Evolutionary conservation across 192 early-diverging fungal genomes (phyloP), one percentile per base, ranked within the genome.

Genomic region (Phycomyces blakesleeanus): DNA sequence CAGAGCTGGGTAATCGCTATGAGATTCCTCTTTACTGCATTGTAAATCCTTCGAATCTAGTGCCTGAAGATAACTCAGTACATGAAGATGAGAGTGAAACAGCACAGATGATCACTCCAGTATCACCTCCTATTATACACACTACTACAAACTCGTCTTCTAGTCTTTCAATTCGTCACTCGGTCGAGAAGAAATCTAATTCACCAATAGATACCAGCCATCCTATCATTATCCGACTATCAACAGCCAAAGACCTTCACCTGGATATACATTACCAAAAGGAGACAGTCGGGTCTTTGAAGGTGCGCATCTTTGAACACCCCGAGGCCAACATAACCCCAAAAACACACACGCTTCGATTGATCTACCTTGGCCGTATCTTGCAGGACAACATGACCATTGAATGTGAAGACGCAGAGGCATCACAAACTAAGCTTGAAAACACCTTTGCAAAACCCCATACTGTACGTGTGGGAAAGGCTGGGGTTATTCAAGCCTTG

Each of bases 21-120:
- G 64, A 70, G 2, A 80, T 92, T 37, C 89, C 89, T 5, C 41
- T 73, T 29, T 90, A 81, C 68, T 93, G 91, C 59, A 41, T 91
- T 21, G 72, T 75, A 8, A 64, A 69, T 51, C 85, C 89, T 5
- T 59, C 70, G 18, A 90, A 90, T 60, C 63, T 89, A 2, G 54
- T 74, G 1, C 49, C 25, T 18, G 44, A 47, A 47, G 44, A 47
- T 3, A 47, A 2, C 12, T 18, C 44, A 3, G 11, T 11, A 47
- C 12, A n/a, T 37, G 20, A 41, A 24, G 16, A 41, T 50, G 54
- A 27, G 21, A 53, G 26, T 12, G 20, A 34, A 18, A 39, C 39
- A 2, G 24, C 55, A 29, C 25, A 57, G 41, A 54, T 42, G 55
- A 55, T 55, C 6, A 27, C 44, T 26, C 37, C 55, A 50, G 55